Percentiles rank a stretch among this genome's conserved stretches.
These are phyloP conservation scores for Bryum argenteum DNA, from an alignment of 225 moss, liverwort and hornwort species.

Conservation along the genomic window DNA sequence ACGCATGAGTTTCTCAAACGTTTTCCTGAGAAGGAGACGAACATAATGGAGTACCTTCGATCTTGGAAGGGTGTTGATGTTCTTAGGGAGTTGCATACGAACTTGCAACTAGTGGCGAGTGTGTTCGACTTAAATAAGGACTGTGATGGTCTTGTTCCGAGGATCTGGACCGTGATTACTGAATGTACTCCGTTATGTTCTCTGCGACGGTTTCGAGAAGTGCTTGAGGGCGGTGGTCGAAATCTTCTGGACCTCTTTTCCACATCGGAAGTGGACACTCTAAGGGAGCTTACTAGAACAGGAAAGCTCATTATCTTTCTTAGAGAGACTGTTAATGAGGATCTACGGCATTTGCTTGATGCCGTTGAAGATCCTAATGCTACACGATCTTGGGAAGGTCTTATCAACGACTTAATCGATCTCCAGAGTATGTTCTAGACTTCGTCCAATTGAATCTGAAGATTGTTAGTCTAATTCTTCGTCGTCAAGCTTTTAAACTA, in stretches of 20 bases:
- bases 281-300: slow-evolving; percentile 45
- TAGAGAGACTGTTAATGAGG: slow-evolving; percentile 45
- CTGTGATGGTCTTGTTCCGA: slow-evolving; percentile 46
- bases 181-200: slow-evolving; percentile 47
- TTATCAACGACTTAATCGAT: slow-evolving; percentile 53
- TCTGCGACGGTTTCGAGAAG: slow-evolving; percentile 37
- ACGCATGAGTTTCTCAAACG: slow-evolving; percentile 34
- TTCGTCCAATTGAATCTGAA: background rate
- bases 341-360: slow-evolving; percentile 55
- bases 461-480: background rate
- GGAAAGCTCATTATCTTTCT: slow-evolving; percentile 49
- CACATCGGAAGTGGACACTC: slow-evolving; percentile 35
- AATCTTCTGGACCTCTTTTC: slow-evolving; percentile 41
- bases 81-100: slow-evolving; percentile 34
- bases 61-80: slow-evolving; percentile 41
- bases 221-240: slow-evolving; percentile 39
- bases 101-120: slow-evolving; percentile 46
- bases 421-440: slow-evolving; percentile 44
- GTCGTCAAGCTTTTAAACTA: background rate
- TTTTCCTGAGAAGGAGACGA: slow-evolving; percentile 32
- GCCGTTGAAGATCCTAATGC: slow-evolving; percentile 48
- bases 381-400: slow-evolving; percentile 47
- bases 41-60: slow-evolving; percentile 34
- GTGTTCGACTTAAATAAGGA: slow-evolving; percentile 45
- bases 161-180: slow-evolving; percentile 40